These are phyloP conservation scores for Puccinellia tenuiflora DNA, from an alignment of 176 grass and related monocot species.

Conservation along the genomic window DNA sequence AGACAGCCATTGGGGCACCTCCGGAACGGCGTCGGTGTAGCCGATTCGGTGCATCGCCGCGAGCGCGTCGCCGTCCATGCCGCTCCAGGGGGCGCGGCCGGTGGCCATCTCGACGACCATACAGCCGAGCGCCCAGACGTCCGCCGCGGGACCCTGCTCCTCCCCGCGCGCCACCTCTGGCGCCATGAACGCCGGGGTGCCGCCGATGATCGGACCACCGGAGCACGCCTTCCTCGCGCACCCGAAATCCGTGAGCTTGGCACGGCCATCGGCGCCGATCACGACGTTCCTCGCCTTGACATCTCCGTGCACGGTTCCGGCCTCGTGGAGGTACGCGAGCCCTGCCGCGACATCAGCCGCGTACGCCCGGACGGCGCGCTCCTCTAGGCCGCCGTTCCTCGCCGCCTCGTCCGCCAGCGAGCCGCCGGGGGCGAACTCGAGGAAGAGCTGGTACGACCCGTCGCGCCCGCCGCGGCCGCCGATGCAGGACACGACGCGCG, in stretches of 20 bases:
- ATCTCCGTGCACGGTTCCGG: conserved; percentile 55
- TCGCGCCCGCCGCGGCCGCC: not conserved
- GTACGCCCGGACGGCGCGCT: conserved; percentile 5
- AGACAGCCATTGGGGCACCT: conserved; percentile 47
- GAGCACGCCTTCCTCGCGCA: conserved; percentile 13
- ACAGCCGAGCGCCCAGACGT: conserved; percentile 79
- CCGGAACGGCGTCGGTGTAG: conserved; percentile 41
- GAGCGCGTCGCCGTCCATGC: conserved; percentile 18
- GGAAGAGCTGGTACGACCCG: conserved; percentile 20
- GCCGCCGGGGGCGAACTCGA: conserved; percentile 74
- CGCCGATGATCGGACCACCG: conserved; percentile 9
- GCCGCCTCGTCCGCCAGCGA: conserved; percentile 39
- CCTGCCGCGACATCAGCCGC: conserved; percentile 34
- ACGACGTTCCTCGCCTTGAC: conserved; percentile 75
- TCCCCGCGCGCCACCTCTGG: conserved; percentile 77
- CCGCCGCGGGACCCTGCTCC: conserved; percentile 49
- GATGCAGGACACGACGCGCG: conserved; percentile 57
- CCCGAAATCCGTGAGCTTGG: conserved; percentile 73
- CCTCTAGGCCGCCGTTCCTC: conserved; percentile 5
- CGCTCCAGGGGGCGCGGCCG: conserved; percentile 40
- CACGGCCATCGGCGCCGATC: conserved; percentile 46
- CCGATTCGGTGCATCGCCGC: conserved; percentile 54
- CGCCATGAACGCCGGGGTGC: conserved; percentile 89
- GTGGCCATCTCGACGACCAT: conserved; percentile 63
- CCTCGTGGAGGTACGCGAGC: conserved; percentile 51